Evolutionary conservation across 495 filamentous ascomycete species (phyloP).

Genomic region (Neurospora sp.): DNA sequence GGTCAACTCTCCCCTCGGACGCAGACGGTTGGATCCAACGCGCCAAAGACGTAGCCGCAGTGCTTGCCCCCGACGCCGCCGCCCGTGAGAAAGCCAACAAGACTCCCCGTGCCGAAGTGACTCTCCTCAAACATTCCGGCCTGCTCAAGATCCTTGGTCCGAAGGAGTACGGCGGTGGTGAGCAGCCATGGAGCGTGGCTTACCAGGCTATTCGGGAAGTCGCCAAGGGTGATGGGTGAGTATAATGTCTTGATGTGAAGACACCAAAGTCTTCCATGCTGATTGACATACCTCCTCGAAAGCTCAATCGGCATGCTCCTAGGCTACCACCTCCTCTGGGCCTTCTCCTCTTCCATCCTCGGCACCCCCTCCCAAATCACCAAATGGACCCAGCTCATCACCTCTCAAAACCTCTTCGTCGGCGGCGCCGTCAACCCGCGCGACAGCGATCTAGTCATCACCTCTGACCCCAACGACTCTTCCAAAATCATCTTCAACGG

Average conservation of each 20-base stretch:
- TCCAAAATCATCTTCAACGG: slow-evolving; percentile 43
- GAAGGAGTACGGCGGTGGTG: slow-evolving; percentile 46
- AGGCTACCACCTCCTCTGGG: slow-evolving; percentile 54
- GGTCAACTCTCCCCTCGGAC: slow-evolving; percentile 32
- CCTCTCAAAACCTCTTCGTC: slow-evolving; percentile 49
- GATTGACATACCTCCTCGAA: neutral
- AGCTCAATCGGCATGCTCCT: slow-evolving; percentile 47
- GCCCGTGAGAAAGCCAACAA: slow-evolving; percentile 46
- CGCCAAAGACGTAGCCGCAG: slow-evolving; percentile 41
- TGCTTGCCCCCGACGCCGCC: slow-evolving; percentile 42
- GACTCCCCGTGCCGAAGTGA: slow-evolving; percentile 44
- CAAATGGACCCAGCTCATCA: slow-evolving; percentile 39
- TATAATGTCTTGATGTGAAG: neutral
- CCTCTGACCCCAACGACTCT: slow-evolving; percentile 31
- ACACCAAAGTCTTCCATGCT: no score
- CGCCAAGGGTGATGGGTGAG: slow-evolving; percentile 45
- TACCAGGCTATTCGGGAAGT: slow-evolving; percentile 50
- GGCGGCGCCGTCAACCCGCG: slow-evolving; percentile 54
- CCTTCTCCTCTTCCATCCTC: slow-evolving; percentile 43
- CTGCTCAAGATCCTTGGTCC: slow-evolving; percentile 46
- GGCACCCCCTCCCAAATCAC: slow-evolving; percentile 45
- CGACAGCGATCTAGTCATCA: slow-evolving; percentile 46
- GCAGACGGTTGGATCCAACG: slow-evolving; percentile 39
- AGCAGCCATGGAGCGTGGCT: slow-evolving; percentile 43
- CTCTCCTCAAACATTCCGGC: slow-evolving; percentile 46